phyloP scores from a whole-genome alignment of 2,329 filamentous ascomycete genomes.

The Pyrenochaeta sp. region DNA sequence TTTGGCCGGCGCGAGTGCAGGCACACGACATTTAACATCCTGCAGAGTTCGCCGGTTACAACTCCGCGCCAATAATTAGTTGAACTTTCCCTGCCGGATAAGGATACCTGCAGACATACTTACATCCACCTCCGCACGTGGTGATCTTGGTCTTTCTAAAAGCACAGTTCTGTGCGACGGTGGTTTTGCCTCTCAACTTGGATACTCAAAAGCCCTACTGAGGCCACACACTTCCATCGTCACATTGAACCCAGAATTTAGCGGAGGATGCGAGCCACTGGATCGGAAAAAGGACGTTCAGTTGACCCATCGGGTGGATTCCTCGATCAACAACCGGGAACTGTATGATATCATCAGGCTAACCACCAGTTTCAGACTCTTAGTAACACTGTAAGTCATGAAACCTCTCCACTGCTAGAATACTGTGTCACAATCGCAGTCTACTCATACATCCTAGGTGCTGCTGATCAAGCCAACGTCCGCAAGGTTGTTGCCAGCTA shows the following conservation, averaged over 20 bases:
- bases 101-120: slow-evolving; percentile 1
- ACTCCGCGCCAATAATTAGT: slow-evolving; percentile 3
- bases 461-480: not conserved
- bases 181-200: not conserved
- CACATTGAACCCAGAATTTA: not conserved
- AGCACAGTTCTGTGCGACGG: slow-evolving; percentile 9
- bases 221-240: not conserved
- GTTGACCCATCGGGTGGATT: not conserved
- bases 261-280: slow-evolving; percentile 8
- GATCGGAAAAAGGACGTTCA: not conserved
- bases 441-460: not conserved
- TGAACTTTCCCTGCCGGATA: not conserved
- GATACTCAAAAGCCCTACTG: not conserved
- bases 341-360: not conserved
- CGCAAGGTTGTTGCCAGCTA: not conserved
- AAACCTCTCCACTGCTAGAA: not conserved
- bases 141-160: slow-evolving; percentile 5
- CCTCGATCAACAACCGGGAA: not conserved
- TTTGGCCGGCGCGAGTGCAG: slow-evolving; percentile 6
- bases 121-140: slow-evolving; percentile 3
- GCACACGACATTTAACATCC: slow-evolving; percentile 5
- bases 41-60: slow-evolving; percentile 3
- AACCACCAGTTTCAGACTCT: not conserved
- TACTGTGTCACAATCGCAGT: not conserved
- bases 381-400: not conserved